Conservation (phyloP, 2,329 filamentous ascomycete species). For the Ophiostoma piceae region DNA sequence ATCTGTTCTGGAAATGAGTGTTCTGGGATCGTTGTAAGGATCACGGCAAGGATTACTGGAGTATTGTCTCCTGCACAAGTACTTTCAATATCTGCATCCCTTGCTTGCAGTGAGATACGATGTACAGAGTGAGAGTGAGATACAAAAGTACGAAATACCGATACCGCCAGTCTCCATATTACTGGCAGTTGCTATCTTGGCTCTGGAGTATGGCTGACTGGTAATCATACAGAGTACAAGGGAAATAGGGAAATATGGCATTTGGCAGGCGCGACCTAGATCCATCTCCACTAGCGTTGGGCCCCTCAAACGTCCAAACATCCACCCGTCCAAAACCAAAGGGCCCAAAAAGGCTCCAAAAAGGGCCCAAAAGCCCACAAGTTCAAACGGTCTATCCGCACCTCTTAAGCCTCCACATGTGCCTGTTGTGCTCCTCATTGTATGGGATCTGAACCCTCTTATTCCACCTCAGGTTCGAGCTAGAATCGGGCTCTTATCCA, state of each 20-base stretch:
- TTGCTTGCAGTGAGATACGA: slow-evolving; percentile 3
- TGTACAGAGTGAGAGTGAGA: not conserved
- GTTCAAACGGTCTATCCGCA: slow-evolving; percentile 13
- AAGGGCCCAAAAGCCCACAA: not conserved
- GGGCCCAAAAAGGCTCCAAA: not conserved
- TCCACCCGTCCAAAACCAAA: not conserved
- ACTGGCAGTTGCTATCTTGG: not conserved
- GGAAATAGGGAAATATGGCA: not conserved
- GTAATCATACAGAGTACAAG: not conserved
- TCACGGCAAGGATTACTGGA: not conserved
- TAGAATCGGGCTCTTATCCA: slow-evolving; percentile 9
- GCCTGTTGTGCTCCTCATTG: not conserved
- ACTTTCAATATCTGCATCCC: not conserved
- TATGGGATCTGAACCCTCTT: not conserved
- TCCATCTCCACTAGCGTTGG: not conserved
- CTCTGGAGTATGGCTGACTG: not conserved
- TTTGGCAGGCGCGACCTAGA: not conserved
- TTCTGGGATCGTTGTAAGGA: slow-evolving; percentile 10
- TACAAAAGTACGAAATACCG: not conserved
- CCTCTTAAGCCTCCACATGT: slow-evolving; percentile 9
- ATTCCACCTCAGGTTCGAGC: not conserved
- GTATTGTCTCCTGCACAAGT: not conserved
- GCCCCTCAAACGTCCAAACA: slow-evolving; percentile 5
- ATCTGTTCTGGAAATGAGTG: not conserved
- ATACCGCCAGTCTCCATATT: not conserved